Percentiles rank a stretch among this genome's conserved stretches.
These are phyloP conservation scores for Boletus patriciae DNA, from an alignment of 768 basidiomycete species.

Conservation along the genomic window DNA sequence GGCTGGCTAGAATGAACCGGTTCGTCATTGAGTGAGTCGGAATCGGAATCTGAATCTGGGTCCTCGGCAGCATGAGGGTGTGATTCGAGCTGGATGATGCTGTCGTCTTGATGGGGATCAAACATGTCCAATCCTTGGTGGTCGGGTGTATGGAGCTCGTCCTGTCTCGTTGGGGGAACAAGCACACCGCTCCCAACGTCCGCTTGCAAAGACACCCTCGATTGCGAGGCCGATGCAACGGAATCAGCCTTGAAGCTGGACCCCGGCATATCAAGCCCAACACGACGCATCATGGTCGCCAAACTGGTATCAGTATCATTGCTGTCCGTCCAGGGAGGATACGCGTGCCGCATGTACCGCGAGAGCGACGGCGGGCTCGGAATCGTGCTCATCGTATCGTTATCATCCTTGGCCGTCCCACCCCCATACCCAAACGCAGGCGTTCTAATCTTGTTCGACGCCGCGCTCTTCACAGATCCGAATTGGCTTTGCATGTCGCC, in stretches of 20 bases:
- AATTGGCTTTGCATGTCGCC: constrained; percentile 48
- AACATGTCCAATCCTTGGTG: constrained; percentile 25
- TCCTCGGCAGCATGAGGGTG: constrained; percentile 14
- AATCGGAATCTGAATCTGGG: constrained; percentile 48
- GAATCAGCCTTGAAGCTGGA: constrained; percentile 25
- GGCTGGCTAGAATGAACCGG: constrained; percentile 62
- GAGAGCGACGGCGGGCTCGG: constrained; percentile 71
- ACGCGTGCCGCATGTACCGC: constrained; percentile 52
- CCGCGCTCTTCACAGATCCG: constrained; percentile 13
- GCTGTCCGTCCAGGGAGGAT: constrained; percentile 40
- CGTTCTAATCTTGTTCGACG: constrained; percentile 25
- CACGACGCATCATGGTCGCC: constrained; percentile 68
- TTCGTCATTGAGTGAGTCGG: constrained; percentile 56
- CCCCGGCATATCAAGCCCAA: constrained; percentile 48
- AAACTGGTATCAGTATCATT: constrained; percentile 56
- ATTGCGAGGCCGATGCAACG: constrained; percentile 12
- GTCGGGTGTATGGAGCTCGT: constrained; percentile 24
- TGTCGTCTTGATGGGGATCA: constrained; percentile 28
- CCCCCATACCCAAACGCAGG: constrained; percentile 31
- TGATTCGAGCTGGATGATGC: constrained; percentile 11
- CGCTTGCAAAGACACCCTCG: constrained; percentile 9
- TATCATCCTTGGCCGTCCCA: constrained; percentile 46
- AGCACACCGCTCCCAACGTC: background rate
- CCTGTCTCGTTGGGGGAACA: constrained; percentile 1
- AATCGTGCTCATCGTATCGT: constrained; percentile 68